These are phyloP conservation scores for Nakataea oryzae DNA, from an alignment of 2,329 filamentous ascomycete genomes.

Conservation along the genomic window DNA sequence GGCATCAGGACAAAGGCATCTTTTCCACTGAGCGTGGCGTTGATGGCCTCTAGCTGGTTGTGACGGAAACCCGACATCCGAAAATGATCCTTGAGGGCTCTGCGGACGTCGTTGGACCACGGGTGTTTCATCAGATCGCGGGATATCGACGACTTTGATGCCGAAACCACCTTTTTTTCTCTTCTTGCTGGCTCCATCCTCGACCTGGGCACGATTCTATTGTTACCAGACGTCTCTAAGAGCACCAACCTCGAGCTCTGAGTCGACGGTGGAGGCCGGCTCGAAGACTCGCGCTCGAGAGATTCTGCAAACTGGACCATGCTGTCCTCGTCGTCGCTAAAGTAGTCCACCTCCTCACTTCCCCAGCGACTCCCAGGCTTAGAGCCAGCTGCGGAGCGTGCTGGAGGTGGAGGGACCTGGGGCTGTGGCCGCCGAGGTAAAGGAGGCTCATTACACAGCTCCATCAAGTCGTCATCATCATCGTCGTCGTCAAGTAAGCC, in stretches of 20 bases:
- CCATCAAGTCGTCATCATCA: slow-evolving; percentile 9
- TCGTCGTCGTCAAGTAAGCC: slow-evolving; percentile 15
- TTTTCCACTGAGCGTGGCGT: slow-evolving; percentile 76
- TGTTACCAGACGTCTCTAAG: slow-evolving; percentile 39
- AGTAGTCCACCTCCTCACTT: slow-evolving; percentile 7
- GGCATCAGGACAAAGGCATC: slow-evolving; percentile 97
- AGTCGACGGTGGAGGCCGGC: slow-evolving; percentile 10
- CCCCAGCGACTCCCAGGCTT: background rate
- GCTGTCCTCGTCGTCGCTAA: slow-evolving; percentile 23
- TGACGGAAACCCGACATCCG: slow-evolving; percentile 76
- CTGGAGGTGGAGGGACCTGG: background rate
- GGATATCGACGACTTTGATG: slow-evolving; percentile 26
- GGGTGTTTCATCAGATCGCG: slow-evolving; percentile 51
- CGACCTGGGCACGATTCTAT: slow-evolving; percentile 18
- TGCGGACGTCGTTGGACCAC: slow-evolving; percentile 82
- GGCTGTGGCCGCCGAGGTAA: background rate
- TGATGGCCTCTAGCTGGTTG: slow-evolving; percentile 92
- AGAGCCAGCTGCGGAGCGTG: background rate
- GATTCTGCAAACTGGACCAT: slow-evolving; percentile 42
- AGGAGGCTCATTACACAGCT: slow-evolving; percentile 1
- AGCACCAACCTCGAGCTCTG: slow-evolving; percentile 25
- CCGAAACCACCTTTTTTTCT: slow-evolving; percentile 1
- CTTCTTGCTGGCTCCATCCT: slow-evolving; percentile 18
- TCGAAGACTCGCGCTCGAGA: slow-evolving; percentile 31
- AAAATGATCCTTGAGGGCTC: slow-evolving; percentile 73